Conservation (phyloP, 805 yeast species). For the Wickerhamiella bombiphila region DNA sequence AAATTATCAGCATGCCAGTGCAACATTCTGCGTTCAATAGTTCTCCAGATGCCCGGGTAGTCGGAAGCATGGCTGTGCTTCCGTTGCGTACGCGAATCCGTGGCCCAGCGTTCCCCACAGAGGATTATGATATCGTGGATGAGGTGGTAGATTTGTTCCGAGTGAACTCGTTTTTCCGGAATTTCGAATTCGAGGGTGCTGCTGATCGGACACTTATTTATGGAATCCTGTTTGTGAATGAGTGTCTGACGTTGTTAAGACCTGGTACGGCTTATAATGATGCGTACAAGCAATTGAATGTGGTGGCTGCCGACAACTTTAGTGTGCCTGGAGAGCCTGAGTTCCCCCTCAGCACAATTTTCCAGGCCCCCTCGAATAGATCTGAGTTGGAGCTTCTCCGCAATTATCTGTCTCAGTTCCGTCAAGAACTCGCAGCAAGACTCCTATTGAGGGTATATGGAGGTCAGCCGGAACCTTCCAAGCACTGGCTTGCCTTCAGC, state of each 20-base stretch:
- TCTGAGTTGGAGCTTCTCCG: slow-evolving; percentile 68
- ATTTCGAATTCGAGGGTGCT: slow-evolving; percentile 92
- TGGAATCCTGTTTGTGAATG: slow-evolving; percentile 81
- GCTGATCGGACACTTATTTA: slow-evolving; percentile 86
- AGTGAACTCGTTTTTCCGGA: slow-evolving; percentile 91
- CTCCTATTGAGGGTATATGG: slow-evolving; percentile 55
- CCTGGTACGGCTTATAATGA: slow-evolving; percentile 31
- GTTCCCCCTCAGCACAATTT: slow-evolving; percentile 76
- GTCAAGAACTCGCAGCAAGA: slow-evolving; percentile 83
- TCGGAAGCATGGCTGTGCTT: slow-evolving; percentile 64
- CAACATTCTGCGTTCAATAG: slow-evolving; percentile 20
- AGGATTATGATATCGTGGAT: slow-evolving; percentile 78
- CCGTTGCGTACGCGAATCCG: slow-evolving; percentile 74
- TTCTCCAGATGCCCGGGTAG: slow-evolving; percentile 30
- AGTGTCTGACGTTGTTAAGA: slow-evolving; percentile 55
- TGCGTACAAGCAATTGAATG: slow-evolving; percentile 44
- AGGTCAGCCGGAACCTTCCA: slow-evolving; percentile 51
- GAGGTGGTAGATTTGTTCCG: slow-evolving; percentile 84
- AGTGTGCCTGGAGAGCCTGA: slow-evolving; percentile 91
- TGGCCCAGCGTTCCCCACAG: slow-evolving; percentile 80
- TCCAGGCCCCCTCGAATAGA: slow-evolving; percentile 57
- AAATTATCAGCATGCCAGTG: too few relatives aligned
- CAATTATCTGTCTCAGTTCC: slow-evolving; percentile 73
- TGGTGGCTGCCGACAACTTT: slow-evolving; percentile 75
- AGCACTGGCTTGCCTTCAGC: slow-evolving; percentile 91